Base-by-base conservation (phyloP, 768 basidiomycete species). In the Termitomyces sp. region DNA sequence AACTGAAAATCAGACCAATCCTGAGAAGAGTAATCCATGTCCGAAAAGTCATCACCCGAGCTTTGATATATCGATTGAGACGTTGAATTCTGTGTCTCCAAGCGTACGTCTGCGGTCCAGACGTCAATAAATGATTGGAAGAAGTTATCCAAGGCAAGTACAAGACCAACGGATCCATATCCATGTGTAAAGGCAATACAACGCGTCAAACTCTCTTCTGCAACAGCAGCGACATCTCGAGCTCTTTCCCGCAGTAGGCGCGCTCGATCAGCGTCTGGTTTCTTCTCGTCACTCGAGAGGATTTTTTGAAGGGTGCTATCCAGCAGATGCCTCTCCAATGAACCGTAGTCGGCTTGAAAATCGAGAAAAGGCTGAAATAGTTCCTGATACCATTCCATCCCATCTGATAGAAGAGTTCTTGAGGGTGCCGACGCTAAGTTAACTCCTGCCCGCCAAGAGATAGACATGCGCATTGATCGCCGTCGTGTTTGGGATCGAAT, bases 361-460 rank as follows among this genome's bases (percentile, higher is more conserved):
- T 95, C 91, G 26, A 96, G 79, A 75, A 98, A 98, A 2, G 96
- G 93, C 68, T 95, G 94, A 68, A 94, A 97, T 16, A 99, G 75
- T 52, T 89, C 87, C 56, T 87, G 87, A 65, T 98, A 94, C 97
- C 97, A 98, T 58, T 87, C 86, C 63, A 81, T 68, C 32, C 70
- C 72, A 46, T 80, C 77, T 20, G 66, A 54, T 10, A 67, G 50
- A 24, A 66, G 40, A 42, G 66, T 57, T 40, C 68, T 72, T 13
- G 64, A 59, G 20, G 49, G 51, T 44, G 66, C 64, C 1, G 74
- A 66, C 5, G 72, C 54, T 18, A 73, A 67, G 53, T 69, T 66
- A 57, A 73, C 70, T 40, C 73, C 75, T 35, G 80, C 72, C 24
- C 83, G 76, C 73, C 80, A 79, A 18, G 86, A 85, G 64, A 87